Evolutionary conservation across 2,329 filamentous ascomycete genomes (phyloP).

Genomic region (Endocalyx cinctus): DNA sequence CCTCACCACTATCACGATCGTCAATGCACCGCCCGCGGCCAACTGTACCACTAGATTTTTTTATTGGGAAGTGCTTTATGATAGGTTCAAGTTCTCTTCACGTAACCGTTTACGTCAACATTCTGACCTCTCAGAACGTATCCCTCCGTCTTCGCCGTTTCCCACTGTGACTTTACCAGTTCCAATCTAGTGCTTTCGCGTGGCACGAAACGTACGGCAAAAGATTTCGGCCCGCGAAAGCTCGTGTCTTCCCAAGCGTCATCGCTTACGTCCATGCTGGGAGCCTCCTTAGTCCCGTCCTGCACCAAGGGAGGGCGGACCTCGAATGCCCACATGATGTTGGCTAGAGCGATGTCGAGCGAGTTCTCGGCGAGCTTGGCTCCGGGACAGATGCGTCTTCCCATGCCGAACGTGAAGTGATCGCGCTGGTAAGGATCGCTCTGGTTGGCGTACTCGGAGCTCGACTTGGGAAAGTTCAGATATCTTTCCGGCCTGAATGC

Average conservation of each 20-base stretch:
- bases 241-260: conserved; percentile 6
- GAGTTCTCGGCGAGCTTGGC: conserved; percentile 43
- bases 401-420: conserved; percentile 41
- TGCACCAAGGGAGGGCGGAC: conserved; percentile 13
- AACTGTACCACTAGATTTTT: too few species aligned
- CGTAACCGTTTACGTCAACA: conserved; percentile 10
- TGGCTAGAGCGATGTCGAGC: conserved; percentile 21
- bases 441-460: conserved; percentile 16
- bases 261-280: conserved; percentile 3
- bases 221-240: conserved; percentile 11
- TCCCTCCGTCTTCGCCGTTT: conserved; percentile 11
- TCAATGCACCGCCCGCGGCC: too few species aligned
- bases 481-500: conserved; percentile 15
- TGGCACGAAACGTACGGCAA: conserved; percentile 11
- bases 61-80: too few species aligned
- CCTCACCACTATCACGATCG: too few species aligned
- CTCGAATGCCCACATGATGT: conserved; percentile 41
- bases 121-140: conserved; percentile 9
- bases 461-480: conserved; percentile 9
- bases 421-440: conserved; percentile 26
- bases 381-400: conserved; percentile 41
- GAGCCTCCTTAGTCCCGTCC: conserved; percentile 6
- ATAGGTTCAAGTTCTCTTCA: neutral
- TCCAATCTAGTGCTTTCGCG: conserved; percentile 2
- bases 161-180: conserved; percentile 10